These are phyloP conservation scores for Leccinellum luteum DNA, from an alignment of 768 basidiomycete genomes.

Conservation along the genomic window DNA sequence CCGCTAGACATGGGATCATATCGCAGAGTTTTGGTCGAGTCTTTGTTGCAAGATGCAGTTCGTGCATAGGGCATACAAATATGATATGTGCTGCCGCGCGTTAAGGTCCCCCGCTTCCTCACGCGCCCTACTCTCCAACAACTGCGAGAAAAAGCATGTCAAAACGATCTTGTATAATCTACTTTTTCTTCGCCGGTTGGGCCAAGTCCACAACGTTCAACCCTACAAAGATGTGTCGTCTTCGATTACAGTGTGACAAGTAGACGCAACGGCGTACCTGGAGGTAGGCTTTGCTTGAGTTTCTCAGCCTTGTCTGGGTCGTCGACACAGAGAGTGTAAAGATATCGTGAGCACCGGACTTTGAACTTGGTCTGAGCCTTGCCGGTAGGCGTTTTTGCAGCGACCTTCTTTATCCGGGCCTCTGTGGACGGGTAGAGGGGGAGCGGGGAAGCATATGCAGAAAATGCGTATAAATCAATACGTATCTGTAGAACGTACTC, in stretches of 20 bases:
- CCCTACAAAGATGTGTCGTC: slow-evolving; percentile 42
- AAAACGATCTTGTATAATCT: slow-evolving; percentile 29
- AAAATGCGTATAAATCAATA: background rate
- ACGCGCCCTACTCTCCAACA: background rate
- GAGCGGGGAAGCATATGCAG: background rate
- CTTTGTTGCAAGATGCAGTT: slow-evolving; percentile 20
- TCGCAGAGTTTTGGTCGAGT: slow-evolving; percentile 2
- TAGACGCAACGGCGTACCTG: slow-evolving; percentile 57
- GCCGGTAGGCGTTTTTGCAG: slow-evolving; percentile 60
- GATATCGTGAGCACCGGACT: slow-evolving; percentile 92
- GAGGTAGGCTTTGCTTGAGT: slow-evolving; percentile 91
- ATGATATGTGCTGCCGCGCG: slow-evolving; percentile 7
- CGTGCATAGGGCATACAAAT: slow-evolving; percentile 19
- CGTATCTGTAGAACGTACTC: background rate
- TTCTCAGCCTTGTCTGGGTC: slow-evolving; percentile 99
- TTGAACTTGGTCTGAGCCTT: slow-evolving; percentile 96
- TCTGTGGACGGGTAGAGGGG: slow-evolving; percentile 45
- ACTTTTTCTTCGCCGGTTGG: slow-evolving; percentile 66
- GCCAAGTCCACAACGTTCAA: slow-evolving; percentile 71
- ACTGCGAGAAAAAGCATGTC: slow-evolving; percentile 3
- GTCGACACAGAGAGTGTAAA: slow-evolving; percentile 95
- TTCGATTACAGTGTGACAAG: background rate
- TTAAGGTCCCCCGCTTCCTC: slow-evolving; percentile 4
- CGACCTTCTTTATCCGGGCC: slow-evolving; percentile 96
- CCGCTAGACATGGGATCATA: background rate